Base-by-base conservation (phyloP, 2,329 filamentous ascomycete genomes). In the Furcasterigmium sp. region DNA sequence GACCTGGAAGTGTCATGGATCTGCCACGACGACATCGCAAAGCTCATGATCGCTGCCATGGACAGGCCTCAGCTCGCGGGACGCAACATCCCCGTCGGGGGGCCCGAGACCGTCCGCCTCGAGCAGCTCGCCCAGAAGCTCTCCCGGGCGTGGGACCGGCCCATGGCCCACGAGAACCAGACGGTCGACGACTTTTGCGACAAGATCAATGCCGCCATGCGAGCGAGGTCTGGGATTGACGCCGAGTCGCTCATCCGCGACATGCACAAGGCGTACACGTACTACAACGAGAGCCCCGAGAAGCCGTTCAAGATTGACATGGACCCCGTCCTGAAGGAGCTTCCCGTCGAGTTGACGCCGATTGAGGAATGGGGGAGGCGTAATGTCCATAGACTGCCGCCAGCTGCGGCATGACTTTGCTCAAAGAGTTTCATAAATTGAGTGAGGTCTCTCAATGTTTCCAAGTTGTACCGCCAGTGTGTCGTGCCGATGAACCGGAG, bases 181-280 rank as follows among this genome's bases (percentile, higher is more conserved):
- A 59, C 54, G 8, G 57, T 60, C 8, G 50, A 55, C 15, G 57
- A 59, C 42, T 59, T 59, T 34, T 58, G 54, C 41, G 51, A 52
- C 35, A 51, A 51, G 41, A 58, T 59, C 43, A 52, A 52, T 34
- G 41, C 51, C 40, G 56, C 57, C 9, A 65, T 67, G 63, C 46
- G 56, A 43, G 52, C 55, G 17, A 46, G 63, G 25, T 49, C 56
- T 6, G 57, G 60, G 7, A 41, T 66, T n/a, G 59, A 66, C n/a
- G 55, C 51, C 5, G 62, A 63, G 10, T 49, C 47, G 11, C 54
- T 66, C 20, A 51, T 64, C 9, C 55, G 46, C 17, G 60, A 68
- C 54, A 68, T 66, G 64, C 63, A 60, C 49, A 63, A 56, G 49
- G 63, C 63, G 8, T 66, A 67, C 48, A 63, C 63, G 7, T 63